Evolutionary conservation across 192 early-diverging fungal species (phyloP).

Genomic region (Paraglomus occultum): DNA sequence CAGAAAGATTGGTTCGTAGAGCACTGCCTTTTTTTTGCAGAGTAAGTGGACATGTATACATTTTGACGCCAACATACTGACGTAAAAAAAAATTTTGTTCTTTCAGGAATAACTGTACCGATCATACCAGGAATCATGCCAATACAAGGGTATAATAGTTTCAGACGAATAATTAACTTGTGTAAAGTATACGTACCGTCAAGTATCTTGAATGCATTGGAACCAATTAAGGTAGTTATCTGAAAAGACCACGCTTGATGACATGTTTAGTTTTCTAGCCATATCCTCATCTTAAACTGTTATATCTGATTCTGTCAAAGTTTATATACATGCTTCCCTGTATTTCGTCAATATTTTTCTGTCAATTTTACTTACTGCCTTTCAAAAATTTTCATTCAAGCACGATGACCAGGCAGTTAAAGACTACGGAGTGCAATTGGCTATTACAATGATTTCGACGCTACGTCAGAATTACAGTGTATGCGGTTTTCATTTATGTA

Average conservation of each 20-base stretch:
- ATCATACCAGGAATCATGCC: slow-evolving; percentile 90
- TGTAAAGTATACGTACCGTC: slow-evolving; percentile 70
- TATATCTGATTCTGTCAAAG: no score
- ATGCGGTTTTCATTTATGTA: slow-evolving; percentile 78
- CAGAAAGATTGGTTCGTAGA: slow-evolving; percentile 46
- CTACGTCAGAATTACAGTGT: slow-evolving; percentile 44
- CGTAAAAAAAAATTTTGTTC: not conserved
- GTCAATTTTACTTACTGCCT: not conserved
- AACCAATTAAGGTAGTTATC: slow-evolving; percentile 68
- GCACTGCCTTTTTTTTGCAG: not conserved
- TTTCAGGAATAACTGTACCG: slow-evolving; percentile 47
- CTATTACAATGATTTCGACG: slow-evolving; percentile 69
- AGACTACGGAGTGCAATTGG: slow-evolving; percentile 72
- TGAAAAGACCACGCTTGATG: not conserved
- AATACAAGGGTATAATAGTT: slow-evolving; percentile 77
- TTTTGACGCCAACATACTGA: no score
- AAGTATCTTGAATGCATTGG: slow-evolving; percentile 56
- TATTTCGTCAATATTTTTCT: not conserved
- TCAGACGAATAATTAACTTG: slow-evolving; percentile 76
- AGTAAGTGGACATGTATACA: not conserved
- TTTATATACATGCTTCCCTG: not conserved
- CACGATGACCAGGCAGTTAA: slow-evolving; percentile 85
- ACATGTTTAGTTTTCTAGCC: no score
- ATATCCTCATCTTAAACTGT: no score
- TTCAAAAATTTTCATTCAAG: slow-evolving; percentile 16